Percentiles rank a stretch among this genome's conserved stretches.
These are phyloP conservation scores for Angomonas ambiguus DNA, from an alignment of 208 protist species.

Conservation along the genomic window DNA sequence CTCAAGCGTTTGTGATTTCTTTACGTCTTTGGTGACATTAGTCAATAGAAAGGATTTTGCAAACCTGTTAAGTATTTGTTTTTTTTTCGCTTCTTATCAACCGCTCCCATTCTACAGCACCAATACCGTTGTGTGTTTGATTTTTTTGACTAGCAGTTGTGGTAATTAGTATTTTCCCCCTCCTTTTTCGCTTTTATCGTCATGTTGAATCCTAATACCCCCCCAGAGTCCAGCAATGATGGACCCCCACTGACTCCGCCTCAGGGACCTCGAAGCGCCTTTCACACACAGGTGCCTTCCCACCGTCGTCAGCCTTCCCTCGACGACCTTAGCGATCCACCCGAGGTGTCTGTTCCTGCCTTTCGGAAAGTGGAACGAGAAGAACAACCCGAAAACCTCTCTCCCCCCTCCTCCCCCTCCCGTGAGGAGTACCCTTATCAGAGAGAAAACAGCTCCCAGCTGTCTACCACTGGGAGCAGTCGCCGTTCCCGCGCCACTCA, in stretches of 20 bases:
- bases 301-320: background rate
- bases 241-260: background rate
- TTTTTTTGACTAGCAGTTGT: too few relatives aligned
- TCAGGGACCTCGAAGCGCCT: background rate
- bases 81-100: too few relatives aligned
- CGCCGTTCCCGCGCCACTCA: background rate
- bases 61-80: too few relatives aligned
- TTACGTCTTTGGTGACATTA: background rate
- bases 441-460: background rate
- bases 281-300: background rate
- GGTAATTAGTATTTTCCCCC: too few relatives aligned
- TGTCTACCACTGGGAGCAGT: background rate
- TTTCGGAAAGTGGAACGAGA: background rate
- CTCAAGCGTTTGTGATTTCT: constrained; percentile 3
- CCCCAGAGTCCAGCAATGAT: background rate
- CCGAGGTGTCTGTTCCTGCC: background rate
- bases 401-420: background rate
- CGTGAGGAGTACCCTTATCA: background rate
- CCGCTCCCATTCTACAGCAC: too few relatives aligned
- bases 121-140: too few relatives aligned
- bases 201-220: background rate
- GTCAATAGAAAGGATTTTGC: background rate
- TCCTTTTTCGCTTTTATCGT: background rate
- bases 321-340: background rate
- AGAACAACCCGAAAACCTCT: background rate